phyloP scores from a whole-genome alignment of 2,329 filamentous ascomycete genomes.

The Dryadomyces sulphureus region DNA sequence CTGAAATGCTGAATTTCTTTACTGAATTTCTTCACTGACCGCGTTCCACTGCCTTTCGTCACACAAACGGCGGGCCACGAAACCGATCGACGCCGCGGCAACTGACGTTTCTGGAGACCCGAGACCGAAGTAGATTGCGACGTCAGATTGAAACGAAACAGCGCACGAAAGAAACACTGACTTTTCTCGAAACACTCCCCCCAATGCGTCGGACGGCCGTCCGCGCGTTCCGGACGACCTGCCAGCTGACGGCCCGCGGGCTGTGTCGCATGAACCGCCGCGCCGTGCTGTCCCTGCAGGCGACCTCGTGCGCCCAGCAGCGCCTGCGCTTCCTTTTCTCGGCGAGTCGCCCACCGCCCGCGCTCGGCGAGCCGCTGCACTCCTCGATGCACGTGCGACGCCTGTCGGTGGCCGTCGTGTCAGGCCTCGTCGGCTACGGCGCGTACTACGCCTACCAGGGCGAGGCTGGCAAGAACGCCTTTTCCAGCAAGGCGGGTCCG shows the following conservation, averaged over 20 bases:
- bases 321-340: slow-evolving; percentile 1
- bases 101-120: no score
- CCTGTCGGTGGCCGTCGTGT: slow-evolving; percentile 50
- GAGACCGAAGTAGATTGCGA: no score
- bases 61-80: no score
- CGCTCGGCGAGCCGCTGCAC: slow-evolving; percentile 31
- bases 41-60: no score
- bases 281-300: slow-evolving; percentile 13
- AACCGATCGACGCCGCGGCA: no score
- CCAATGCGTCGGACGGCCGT: slow-evolving; percentile 62
- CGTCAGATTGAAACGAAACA: no score
- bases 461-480: slow-evolving; percentile 6
- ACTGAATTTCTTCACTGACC: no score
- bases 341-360: slow-evolving; percentile 22
- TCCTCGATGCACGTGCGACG: slow-evolving; percentile 66
- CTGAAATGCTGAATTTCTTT: no score
- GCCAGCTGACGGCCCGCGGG: slow-evolving; percentile 48
- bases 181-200: not conserved
- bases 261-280: slow-evolving; percentile 34
- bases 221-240: slow-evolving; percentile 53
- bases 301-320: slow-evolving; percentile 6
- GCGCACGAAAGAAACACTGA: no score
- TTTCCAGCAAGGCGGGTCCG: slow-evolving; percentile 3
- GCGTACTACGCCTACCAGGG: slow-evolving; percentile 60
- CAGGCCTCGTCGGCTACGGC: slow-evolving; percentile 59